phyloP scores from a whole-genome alignment of 148 eudicot species.

The Silene conica region DNA sequence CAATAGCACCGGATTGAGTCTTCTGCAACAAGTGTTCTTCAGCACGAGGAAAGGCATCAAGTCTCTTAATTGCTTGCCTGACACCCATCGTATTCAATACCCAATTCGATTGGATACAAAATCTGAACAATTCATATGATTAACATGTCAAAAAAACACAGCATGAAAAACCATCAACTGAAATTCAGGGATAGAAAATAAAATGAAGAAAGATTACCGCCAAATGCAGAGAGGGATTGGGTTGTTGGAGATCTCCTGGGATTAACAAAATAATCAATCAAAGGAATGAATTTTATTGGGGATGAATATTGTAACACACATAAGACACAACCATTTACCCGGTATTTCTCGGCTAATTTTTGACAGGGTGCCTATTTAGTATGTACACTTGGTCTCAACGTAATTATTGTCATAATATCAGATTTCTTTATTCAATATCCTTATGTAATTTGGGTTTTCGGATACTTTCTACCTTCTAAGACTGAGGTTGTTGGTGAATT shows the following conservation, averaged over 20 bases:
- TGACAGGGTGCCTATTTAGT: background rate
- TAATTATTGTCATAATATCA: no score
- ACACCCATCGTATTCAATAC: conserved; percentile 54
- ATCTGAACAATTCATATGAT: conserved; percentile 9
- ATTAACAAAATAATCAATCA: background rate
- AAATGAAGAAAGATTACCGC: background rate
- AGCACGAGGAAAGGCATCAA: conserved; percentile 95
- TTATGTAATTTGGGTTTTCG: no score
- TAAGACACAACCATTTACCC: background rate
- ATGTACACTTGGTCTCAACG: no score
- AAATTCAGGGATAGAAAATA: no score
- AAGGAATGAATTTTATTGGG: conserved; percentile 1
- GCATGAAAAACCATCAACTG: background rate
- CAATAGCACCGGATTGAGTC: conserved; percentile 88
- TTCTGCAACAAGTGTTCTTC: conserved; percentile 94
- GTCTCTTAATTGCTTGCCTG: conserved; percentile 65
- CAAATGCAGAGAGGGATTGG: background rate
- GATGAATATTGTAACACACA: background rate
- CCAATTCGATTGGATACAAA: conserved; percentile 5
- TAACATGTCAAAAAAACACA: background rate
- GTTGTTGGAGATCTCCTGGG: conserved; percentile 7
- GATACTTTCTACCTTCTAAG: no score
- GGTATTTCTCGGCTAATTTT: background rate
- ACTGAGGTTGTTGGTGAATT: no score
- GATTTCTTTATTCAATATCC: no score